Percentiles rank a stretch among this genome's conserved stretches.
Conservation (phyloP, 768 basidiomycete genomes). For the Sutorius australiensis region DNA sequence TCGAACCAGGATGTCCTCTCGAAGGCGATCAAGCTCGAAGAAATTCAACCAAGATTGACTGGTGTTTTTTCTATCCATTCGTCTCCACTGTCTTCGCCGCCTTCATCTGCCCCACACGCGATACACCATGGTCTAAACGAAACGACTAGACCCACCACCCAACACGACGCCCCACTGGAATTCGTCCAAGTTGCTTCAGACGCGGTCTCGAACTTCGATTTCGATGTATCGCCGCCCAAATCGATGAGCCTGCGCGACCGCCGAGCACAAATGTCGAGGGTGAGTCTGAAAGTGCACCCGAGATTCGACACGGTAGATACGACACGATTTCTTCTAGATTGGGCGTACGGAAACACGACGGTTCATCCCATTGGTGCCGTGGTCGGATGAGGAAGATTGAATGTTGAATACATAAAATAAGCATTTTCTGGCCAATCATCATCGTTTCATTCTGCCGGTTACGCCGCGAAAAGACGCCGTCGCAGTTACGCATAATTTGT, state of each 20-base stretch:
- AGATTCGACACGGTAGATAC: background rate
- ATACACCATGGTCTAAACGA: background rate
- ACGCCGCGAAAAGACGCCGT: conserved; percentile 11
- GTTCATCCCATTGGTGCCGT: conserved; percentile 28
- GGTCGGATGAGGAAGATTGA: conserved; percentile 32
- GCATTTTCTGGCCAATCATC: conserved; percentile 14
- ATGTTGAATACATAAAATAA: conserved; percentile 9
- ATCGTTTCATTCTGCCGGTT: conserved; percentile 8
- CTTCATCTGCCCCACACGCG: conserved; percentile 1
- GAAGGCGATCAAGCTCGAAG: conserved; percentile 19
- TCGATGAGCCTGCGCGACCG: conserved; percentile 33
- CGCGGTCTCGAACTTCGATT: conserved; percentile 1
- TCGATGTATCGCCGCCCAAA: conserved; percentile 15
- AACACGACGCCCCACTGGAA: background rate
- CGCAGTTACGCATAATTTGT: background rate
- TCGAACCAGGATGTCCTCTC: background rate
- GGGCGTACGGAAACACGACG: conserved; percentile 27
- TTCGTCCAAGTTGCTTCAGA: background rate
- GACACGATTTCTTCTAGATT: conserved; percentile 16
- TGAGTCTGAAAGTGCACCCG: conserved; percentile 9
- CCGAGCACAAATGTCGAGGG: conserved; percentile 28
- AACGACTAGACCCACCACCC: background rate
- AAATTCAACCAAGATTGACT: conserved; percentile 4
- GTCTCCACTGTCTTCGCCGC: conserved; percentile 14
- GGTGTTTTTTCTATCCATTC: conserved; percentile 14